Evolutionary conservation across 179 eudicot species (phyloP).

Genomic region (Patellifolia procumbens): DNA sequence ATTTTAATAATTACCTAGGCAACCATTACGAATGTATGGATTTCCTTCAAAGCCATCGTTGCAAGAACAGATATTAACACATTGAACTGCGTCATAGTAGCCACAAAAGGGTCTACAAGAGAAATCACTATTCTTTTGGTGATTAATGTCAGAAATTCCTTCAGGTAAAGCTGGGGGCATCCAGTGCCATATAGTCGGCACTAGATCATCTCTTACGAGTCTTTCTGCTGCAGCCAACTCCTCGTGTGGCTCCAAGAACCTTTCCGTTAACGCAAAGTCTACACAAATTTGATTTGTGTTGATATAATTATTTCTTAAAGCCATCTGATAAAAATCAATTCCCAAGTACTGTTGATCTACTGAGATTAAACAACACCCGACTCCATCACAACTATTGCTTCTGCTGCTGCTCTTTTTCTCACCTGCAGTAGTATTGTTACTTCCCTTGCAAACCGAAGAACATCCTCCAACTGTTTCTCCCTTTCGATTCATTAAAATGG

Average conservation of each 20-base stretch:
- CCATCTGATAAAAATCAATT: conserved; percentile 23
- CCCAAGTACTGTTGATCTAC: conserved; percentile 1
- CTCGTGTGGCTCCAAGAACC: background rate
- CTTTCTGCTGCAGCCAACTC: background rate
- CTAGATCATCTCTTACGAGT: background rate
- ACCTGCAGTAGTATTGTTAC: background rate
- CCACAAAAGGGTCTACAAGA: conserved; percentile 25
- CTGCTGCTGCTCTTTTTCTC: background rate
- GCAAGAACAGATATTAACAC: conserved; percentile 33
- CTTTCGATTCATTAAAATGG: conserved; percentile 2
- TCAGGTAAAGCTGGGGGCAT: conserved; percentile 13
- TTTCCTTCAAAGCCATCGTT: conserved; percentile 25
- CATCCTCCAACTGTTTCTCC: conserved; percentile 4
- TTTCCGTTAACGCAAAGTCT: conserved; percentile 7
- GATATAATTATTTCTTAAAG: conserved; percentile 4
- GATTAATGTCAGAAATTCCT: conserved; percentile 12
- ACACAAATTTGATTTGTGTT: conserved; percentile 20
- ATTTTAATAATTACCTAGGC: conserved; percentile 15
- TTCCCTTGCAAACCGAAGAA: conserved; percentile 12
- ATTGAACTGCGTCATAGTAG: conserved; percentile 18
- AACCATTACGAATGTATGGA: conserved; percentile 29
- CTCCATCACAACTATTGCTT: conserved; percentile 21
- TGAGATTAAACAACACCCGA: conserved; percentile 25
- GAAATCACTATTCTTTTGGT: background rate
- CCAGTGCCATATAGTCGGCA: conserved; percentile 23